phyloP scores from a whole-genome alignment of 495 filamentous ascomycete genomes.

The Xylaria bambusicola region DNA sequence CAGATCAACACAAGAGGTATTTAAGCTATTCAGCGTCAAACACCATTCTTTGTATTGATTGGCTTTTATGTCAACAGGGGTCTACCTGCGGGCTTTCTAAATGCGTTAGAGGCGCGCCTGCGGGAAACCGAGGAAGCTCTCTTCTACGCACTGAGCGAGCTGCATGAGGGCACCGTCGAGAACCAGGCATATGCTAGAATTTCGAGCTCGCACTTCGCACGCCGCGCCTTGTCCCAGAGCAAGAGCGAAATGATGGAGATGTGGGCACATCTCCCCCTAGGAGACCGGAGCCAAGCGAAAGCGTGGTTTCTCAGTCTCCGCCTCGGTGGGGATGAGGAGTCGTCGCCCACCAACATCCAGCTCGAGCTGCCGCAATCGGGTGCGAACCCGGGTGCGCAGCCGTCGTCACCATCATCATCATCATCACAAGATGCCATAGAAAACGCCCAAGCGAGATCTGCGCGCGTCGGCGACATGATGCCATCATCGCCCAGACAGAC shows the following conservation, averaged over 20 bases:
- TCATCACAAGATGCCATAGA: too few species aligned
- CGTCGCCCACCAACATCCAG: not conserved
- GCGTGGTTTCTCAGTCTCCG: not conserved
- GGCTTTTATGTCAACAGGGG: not conserved
- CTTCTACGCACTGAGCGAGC: conserved; percentile 8
- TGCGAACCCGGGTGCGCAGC: too few species aligned
- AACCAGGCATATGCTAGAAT: not conserved
- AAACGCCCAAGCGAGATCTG: not conserved
- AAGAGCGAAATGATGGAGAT: conserved; percentile 2
- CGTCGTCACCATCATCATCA: too few species aligned
- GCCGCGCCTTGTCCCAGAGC: not conserved
- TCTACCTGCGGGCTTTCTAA: not conserved
- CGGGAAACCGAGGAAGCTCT: not conserved
- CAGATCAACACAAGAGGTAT: conserved; percentile 1
- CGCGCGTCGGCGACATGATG: not conserved
- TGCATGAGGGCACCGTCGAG: not conserved
- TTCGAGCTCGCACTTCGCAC: not conserved
- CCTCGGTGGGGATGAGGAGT: not conserved
- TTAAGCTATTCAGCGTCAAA: not conserved
- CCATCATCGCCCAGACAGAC: not conserved
- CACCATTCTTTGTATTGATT: not conserved
- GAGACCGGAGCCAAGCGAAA: not conserved
- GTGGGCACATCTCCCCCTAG: not conserved
- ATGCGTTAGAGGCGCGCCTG: not conserved
- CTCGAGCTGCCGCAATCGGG: not conserved